Conservation (phyloP, 1,284 basidiomycete species). For the Erythrobasidium hasegawianum region DNA sequence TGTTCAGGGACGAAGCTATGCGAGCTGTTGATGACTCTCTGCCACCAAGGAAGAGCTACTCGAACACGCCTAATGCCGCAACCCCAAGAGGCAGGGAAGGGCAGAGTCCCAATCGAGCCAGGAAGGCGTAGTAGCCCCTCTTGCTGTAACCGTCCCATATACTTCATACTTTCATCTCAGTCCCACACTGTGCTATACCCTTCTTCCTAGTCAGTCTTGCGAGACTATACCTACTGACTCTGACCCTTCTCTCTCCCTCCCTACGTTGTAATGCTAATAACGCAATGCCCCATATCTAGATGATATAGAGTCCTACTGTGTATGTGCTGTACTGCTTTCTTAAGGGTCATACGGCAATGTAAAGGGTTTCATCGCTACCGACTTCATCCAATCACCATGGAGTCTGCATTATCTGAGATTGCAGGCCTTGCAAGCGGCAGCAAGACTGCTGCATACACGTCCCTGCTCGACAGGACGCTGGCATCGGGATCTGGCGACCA, state of each 20-base stretch:
- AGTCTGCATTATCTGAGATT: slow-evolving; percentile 20
- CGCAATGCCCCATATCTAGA: neutral
- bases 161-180: too few relatives aligned
- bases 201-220: too few relatives aligned
- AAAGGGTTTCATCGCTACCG: neutral
- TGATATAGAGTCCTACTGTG: neutral
- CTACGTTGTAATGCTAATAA: neutral
- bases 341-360: too few relatives aligned
- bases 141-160: too few relatives aligned
- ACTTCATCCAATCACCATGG: slow-evolving; percentile 8
- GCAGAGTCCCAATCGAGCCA: neutral
- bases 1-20: too few relatives aligned
- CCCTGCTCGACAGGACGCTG: slow-evolving; percentile 19
- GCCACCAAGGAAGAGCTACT: slow-evolving; percentile 2
- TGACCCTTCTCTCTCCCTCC: neutral
- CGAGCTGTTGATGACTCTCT: neutral
- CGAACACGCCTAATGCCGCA: neutral
- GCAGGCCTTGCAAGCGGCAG: slow-evolving; percentile 9
- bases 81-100: neutral
- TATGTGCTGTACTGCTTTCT: too few relatives aligned
- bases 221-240: too few relatives aligned
- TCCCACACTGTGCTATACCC: too few relatives aligned
- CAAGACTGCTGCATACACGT: slow-evolving; percentile 31
- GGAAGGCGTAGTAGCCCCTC: neutral
- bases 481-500: slow-evolving; percentile 3